Evolutionary conservation across 495 filamentous ascomycete species (phyloP).

Genomic region (Margaritispora aquatica): DNA sequence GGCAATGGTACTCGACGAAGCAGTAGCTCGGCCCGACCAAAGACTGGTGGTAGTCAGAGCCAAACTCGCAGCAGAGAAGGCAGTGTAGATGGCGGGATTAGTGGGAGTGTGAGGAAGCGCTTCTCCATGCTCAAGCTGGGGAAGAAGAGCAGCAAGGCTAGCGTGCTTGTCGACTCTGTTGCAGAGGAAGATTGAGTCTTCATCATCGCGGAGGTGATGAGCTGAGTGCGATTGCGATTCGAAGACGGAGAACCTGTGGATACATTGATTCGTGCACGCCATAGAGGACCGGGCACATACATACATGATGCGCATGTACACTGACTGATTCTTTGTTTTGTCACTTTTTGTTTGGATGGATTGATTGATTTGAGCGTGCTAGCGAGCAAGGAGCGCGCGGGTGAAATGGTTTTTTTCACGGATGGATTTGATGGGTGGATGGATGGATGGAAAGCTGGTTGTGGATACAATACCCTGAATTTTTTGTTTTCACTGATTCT

Average conservation of each 20-base stretch:
- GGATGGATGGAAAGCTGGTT: too few species aligned
- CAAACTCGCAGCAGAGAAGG: neutral
- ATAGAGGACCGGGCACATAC: too few species aligned
- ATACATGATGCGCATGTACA: too few species aligned
- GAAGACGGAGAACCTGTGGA: too few species aligned
- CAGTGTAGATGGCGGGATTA: slow-evolving; percentile 4
- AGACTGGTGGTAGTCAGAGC: neutral
- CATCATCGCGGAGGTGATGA: neutral
- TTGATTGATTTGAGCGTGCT: too few species aligned
- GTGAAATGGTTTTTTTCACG: too few species aligned
- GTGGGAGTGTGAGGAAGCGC: slow-evolving; percentile 58
- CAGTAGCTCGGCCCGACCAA: neutral
- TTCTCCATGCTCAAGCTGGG: slow-evolving; percentile 62
- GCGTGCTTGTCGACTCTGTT: slow-evolving; percentile 41
- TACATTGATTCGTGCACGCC: too few species aligned
- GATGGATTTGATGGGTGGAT: too few species aligned
- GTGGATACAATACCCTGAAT: neutral
- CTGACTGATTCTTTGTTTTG: too few species aligned
- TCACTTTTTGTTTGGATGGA: too few species aligned
- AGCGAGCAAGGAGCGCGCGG: too few species aligned
- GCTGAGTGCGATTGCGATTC: too few species aligned
- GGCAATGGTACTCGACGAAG: neutral
- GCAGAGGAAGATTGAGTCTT: slow-evolving; percentile 33
- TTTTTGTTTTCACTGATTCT: neutral
- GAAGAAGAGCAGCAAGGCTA: slow-evolving; percentile 55